Conservation (phyloP, 257 asterid genomes). For the Scutellaria barbata region DNA sequence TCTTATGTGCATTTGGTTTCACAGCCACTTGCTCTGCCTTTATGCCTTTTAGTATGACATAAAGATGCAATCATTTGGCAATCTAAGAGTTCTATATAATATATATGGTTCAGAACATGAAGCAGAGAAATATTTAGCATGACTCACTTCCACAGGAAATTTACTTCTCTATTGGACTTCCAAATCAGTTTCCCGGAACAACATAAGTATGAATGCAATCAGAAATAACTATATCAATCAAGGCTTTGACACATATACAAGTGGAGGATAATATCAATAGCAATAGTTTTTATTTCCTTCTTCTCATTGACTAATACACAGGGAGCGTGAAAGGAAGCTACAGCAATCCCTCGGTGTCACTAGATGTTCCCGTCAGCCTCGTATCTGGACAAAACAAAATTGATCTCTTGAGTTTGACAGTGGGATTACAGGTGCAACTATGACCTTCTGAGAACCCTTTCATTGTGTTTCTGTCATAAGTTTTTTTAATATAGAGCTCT, state of each 20-base stretch:
- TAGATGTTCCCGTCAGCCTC: constrained; percentile 64
- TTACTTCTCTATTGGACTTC: background rate
- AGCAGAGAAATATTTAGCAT: background rate
- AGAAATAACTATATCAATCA: background rate
- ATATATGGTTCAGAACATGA: background rate
- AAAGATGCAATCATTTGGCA: background rate
- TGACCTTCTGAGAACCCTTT: constrained; percentile 7
- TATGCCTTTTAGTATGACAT: background rate
- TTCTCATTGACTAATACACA: constrained; percentile 23
- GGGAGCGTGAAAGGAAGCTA: constrained; percentile 63
- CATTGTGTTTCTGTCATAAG: background rate
- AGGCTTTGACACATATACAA: background rate
- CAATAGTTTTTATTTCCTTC: background rate
- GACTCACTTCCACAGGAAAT: background rate
- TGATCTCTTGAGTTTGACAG: constrained; percentile 78
- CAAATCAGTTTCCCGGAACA: background rate
- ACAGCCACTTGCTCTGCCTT: constrained; percentile 62
- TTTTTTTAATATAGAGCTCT: constrained; percentile 31
- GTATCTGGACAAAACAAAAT: constrained; percentile 56
- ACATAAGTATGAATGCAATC: background rate
- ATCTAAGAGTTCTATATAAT: background rate
- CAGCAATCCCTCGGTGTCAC: constrained; percentile 45
- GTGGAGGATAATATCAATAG: background rate
- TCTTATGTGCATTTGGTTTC: background rate
- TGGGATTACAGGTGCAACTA: constrained; percentile 74